Percentiles rank a stretch among this genome's conserved stretches.
Evolutionary conservation across 192 early-diverging fungal genomes (phyloP).

Genomic region (Geranomyces variabilis): DNA sequence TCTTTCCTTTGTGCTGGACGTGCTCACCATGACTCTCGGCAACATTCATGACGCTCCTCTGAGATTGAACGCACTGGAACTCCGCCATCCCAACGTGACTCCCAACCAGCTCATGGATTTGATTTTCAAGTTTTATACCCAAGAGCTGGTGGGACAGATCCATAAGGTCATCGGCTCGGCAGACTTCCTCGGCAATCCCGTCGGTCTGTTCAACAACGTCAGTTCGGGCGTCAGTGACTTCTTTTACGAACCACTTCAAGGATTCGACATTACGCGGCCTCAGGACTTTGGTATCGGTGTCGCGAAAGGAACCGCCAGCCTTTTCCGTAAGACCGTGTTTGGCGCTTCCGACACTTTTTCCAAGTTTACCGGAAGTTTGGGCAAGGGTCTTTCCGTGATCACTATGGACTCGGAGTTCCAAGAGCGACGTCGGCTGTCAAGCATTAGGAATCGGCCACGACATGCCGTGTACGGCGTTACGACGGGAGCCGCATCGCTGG

Average conservation of each 20-base stretch:
- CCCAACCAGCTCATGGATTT: slow-evolving; percentile 72
- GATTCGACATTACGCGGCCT: slow-evolving; percentile 91
- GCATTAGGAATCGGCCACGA: slow-evolving; percentile 83
- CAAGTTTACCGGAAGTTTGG: slow-evolving; percentile 93
- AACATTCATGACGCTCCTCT: slow-evolving; percentile 95
- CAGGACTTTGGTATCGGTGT: slow-evolving; percentile 93
- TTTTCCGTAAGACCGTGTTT: slow-evolving; percentile 93
- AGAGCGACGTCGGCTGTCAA: slow-evolving; percentile 75
- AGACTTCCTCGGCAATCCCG: slow-evolving; percentile 96
- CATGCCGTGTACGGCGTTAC: slow-evolving; percentile 89
- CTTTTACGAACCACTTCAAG: slow-evolving; percentile 98
- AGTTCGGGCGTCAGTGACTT: slow-evolving; percentile 93
- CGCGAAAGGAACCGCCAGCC: slow-evolving; percentile 77
- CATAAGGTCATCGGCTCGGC: slow-evolving; percentile 80
- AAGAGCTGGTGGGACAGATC: slow-evolving; percentile 84
- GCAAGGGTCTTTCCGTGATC: slow-evolving; percentile 93
- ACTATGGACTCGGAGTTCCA: slow-evolving; percentile 93
- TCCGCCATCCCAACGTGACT: slow-evolving; percentile 88
- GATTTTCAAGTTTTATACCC: slow-evolving; percentile 84
- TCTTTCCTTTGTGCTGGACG: slow-evolving; percentile 53
- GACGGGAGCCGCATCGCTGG: slow-evolving; percentile 83
- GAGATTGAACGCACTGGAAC: slow-evolving; percentile 78
- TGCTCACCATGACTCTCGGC: slow-evolving; percentile 97
- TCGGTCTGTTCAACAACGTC: slow-evolving; percentile 94
- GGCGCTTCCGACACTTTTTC: slow-evolving; percentile 93